These are phyloP conservation scores for Penicillium psychrofluorescens DNA, from an alignment of 495 filamentous ascomycete genomes.

Conservation along the genomic window DNA sequence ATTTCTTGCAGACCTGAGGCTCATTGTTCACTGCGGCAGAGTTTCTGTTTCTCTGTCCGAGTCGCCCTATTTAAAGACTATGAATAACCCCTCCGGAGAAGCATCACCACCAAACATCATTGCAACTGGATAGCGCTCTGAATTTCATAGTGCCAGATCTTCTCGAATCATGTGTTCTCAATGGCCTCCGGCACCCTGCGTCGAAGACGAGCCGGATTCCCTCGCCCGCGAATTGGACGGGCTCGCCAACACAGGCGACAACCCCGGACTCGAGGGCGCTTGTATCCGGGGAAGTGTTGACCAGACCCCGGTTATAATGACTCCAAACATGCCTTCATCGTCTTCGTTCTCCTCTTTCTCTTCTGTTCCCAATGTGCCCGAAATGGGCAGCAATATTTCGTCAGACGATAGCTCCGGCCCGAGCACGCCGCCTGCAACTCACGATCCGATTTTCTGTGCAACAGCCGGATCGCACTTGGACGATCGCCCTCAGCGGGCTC, in stretches of 20 bases:
- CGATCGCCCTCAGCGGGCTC: background rate
- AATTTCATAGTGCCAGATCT: background rate
- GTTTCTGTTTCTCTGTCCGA: constrained; percentile 6
- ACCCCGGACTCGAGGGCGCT: constrained; percentile 31
- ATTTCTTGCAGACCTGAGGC: constrained; percentile 1
- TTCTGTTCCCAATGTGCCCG: constrained; percentile 5
- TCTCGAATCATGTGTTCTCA: constrained; percentile 16
- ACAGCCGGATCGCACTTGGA: background rate
- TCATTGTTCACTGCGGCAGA: background rate
- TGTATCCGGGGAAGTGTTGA: constrained; percentile 35
- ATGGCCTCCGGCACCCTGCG: constrained; percentile 36
- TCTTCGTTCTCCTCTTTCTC: constrained; percentile 7
- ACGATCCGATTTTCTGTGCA: constrained; percentile 9
- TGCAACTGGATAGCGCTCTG: constrained; percentile 11
- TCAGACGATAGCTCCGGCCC: constrained; percentile 32
- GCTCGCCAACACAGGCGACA: constrained; percentile 22
- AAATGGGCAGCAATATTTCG: constrained; percentile 15
- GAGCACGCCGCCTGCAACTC: constrained; percentile 21
- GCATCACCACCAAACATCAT: constrained; percentile 10
- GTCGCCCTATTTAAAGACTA: constrained; percentile 13
- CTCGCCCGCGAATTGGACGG: constrained; percentile 35
- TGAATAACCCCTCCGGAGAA: constrained; percentile 10
- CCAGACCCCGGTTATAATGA: constrained; percentile 38
- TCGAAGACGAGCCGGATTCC: constrained; percentile 37
- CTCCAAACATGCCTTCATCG: constrained; percentile 15